Percentiles rank a stretch among this genome's conserved stretches.
phyloP scores from a whole-genome alignment of 2,329 filamentous ascomycete genomes.

The Tolypocladium inflatum region DNA sequence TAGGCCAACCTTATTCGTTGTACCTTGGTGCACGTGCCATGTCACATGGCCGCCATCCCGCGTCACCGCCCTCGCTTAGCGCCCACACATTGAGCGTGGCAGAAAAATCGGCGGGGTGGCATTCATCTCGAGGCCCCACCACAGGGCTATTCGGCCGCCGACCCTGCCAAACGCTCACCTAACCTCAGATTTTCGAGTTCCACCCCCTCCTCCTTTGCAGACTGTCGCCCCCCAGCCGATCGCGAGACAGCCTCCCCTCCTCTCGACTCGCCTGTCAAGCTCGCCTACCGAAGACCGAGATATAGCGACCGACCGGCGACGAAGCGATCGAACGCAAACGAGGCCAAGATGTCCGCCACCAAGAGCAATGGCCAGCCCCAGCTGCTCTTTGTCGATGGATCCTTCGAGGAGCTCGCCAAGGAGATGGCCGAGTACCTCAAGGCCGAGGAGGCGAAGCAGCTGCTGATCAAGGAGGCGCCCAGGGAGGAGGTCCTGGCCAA shows the following conservation, averaged over 20 bases:
- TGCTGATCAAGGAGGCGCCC: constrained; percentile 55
- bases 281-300: constrained; percentile 1
- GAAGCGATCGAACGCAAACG: constrained; percentile 6
- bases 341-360: constrained; percentile 16
- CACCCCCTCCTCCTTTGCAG: constrained; percentile 9
- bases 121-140: constrained; percentile 20
- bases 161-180: constrained; percentile 15
- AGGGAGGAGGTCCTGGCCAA: constrained; percentile 86
- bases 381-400: constrained; percentile 76
- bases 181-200: constrained; percentile 18
- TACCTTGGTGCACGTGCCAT: constrained; percentile 11
- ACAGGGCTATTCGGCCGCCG: constrained; percentile 27
- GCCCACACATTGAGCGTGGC: constrained; percentile 25
- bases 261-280: constrained; percentile 3
- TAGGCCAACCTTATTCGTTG: no score
- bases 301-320: constrained; percentile 9
- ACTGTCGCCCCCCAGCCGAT: constrained; percentile 5
- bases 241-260: constrained; percentile 12
- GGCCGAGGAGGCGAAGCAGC: constrained; percentile 66
- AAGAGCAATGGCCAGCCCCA: constrained; percentile 41
- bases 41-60: constrained; percentile 9
- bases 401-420: constrained; percentile 83
- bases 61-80: constrained; percentile 31
- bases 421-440: constrained; percentile 95
- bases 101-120: constrained; percentile 30